Conservation (phyloP, 108 stramenopile genomes). For the Aurantiochytrium sp. region DNA sequence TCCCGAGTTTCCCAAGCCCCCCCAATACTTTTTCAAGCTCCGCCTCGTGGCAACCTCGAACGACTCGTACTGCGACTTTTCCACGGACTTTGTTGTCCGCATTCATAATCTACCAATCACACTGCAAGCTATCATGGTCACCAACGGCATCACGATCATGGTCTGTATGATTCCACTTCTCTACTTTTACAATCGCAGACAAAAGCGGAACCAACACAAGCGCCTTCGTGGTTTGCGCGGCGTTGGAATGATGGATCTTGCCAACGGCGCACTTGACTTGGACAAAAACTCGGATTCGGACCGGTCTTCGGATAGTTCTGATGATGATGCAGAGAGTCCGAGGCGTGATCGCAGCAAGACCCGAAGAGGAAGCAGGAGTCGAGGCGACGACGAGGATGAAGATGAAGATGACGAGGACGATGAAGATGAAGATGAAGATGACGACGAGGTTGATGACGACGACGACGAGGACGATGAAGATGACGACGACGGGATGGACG, state of each 20-base stretch:
- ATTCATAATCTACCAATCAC: not conserved
- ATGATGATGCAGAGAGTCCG: too few relatives aligned
- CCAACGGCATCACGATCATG: not conserved
- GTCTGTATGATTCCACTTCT: not conserved
- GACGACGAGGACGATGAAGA: not conserved
- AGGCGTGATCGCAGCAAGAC: too few relatives aligned
- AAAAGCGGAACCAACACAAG: not conserved
- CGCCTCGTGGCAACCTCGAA: not conserved
- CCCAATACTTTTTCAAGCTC: not conserved
- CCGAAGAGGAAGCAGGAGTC: too few relatives aligned
- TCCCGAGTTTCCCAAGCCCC: not conserved
- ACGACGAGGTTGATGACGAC: not conserved
- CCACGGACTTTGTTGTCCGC: not conserved
- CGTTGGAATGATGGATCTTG: not conserved
- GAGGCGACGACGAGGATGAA: not conserved
- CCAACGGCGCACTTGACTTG: not conserved
- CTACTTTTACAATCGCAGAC: not conserved
- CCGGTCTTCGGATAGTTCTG: too few relatives aligned
- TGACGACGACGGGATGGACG: not conserved
- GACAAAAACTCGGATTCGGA: not conserved
- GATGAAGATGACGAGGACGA: not conserved
- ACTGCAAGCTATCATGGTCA: not conserved
- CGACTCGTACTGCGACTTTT: constrained; percentile 5
- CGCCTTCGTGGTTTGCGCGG: not conserved
- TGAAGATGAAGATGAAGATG: not conserved